Evolutionary conservation across 106 monocot genomes (phyloP).

Genomic region (Vanilla planifolia): DNA sequence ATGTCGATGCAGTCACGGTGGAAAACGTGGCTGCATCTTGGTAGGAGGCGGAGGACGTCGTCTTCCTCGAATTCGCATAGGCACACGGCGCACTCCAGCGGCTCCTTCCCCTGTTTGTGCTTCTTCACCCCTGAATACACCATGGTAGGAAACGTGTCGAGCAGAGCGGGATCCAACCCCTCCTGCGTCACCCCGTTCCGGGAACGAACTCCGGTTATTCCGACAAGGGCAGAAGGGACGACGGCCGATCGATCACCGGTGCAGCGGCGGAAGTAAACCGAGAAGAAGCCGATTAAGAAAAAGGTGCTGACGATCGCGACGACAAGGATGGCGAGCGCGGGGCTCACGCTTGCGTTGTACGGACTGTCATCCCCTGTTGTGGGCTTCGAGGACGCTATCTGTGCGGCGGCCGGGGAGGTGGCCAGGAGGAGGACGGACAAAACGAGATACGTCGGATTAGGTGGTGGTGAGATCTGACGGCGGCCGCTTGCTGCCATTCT

Average conservation of each 20-base stretch:
- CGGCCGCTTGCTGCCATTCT: neutral
- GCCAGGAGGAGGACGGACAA: neutral
- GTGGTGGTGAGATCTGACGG: neutral
- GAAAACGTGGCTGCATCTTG: conserved; percentile 49
- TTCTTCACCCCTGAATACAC: conserved; percentile 13
- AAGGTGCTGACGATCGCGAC: conserved; percentile 17
- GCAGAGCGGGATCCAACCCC: conserved; percentile 17
- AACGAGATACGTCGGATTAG: neutral
- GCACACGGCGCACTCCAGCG: conserved; percentile 55
- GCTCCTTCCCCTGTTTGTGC: conserved; percentile 26
- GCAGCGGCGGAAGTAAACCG: conserved; percentile 22
- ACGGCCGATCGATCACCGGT: conserved; percentile 11
- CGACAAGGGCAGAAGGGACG: neutral
- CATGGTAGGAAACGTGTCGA: conserved; percentile 27
- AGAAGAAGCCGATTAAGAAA: conserved; percentile 20
- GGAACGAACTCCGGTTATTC: neutral
- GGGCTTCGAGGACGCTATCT: neutral
- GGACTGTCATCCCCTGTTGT: neutral
- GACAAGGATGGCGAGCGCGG: conserved; percentile 17
- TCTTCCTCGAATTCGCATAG: conserved; percentile 41
- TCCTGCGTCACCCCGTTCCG: neutral
- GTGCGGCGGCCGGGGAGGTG: neutral
- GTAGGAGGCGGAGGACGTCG: conserved; percentile 44
- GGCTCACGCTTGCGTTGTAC: conserved; percentile 9
- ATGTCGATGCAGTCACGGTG: conserved; percentile 47